A percentile compares a stretch with the other conserved stretches of the same genome.
These are phyloP conservation scores for Meyerozyma elateridarum DNA, from an alignment of 1,139 yeast genomes.

Conservation along the genomic window DNA sequence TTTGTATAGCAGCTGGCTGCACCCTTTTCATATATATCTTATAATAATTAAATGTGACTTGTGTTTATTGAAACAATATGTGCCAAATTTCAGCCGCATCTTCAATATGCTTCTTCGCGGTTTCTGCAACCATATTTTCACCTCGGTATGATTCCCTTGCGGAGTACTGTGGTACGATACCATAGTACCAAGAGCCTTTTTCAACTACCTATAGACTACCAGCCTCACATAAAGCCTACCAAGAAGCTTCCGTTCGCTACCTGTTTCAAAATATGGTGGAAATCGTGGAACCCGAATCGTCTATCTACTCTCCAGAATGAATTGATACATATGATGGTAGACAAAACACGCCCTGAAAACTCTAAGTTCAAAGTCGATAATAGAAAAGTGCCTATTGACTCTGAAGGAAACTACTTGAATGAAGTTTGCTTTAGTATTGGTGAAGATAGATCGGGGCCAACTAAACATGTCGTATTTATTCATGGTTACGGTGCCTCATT, in stretches of 20 bases:
- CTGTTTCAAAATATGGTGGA: constrained; percentile 24
- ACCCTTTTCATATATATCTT: background rate
- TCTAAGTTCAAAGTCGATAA: constrained; percentile 16
- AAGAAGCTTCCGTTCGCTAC: constrained; percentile 15
- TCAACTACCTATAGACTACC: constrained; percentile 14
- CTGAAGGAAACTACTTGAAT: constrained; percentile 28
- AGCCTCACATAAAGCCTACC: constrained; percentile 12
- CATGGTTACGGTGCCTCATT: constrained; percentile 94
- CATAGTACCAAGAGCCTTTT: constrained; percentile 5
- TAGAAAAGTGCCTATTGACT: constrained; percentile 23
- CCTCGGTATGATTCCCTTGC: constrained; percentile 1
- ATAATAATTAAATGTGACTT: background rate
- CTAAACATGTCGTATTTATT: constrained; percentile 54
- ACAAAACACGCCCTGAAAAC: constrained; percentile 19
- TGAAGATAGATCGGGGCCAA: constrained; percentile 12
- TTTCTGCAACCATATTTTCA: constrained; percentile 1
- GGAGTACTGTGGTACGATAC: background rate
- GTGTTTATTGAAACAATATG: constrained; percentile 5
- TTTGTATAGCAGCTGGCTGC: constrained; percentile 6
- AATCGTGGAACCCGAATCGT: constrained; percentile 22
- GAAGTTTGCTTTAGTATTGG: constrained; percentile 24
- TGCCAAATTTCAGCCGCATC: constrained; percentile 4
- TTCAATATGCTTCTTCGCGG: background rate
- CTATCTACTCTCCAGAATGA: constrained; percentile 25
- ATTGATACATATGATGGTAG: constrained; percentile 34